These are phyloP conservation scores for Ceriops tagal DNA, from an alignment of 345 rosid genomes.

Conservation along the genomic window DNA sequence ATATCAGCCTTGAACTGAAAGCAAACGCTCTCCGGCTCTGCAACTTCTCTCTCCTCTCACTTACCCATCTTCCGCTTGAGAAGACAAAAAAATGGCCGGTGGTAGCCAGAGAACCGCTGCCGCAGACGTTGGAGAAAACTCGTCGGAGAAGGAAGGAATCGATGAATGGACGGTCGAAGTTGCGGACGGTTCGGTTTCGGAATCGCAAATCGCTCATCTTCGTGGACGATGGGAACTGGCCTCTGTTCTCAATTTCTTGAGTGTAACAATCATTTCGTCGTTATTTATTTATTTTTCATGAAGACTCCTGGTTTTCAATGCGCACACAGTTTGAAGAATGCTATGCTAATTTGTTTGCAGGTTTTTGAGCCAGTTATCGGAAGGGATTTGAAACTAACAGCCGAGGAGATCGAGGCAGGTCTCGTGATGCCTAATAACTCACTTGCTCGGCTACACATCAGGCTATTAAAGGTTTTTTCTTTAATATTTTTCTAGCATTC, in stretches of 20 bases:
- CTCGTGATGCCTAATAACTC: conserved; percentile 46
- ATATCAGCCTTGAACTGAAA: too few relatives aligned
- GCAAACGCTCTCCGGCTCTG: background rate
- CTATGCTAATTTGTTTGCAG: conserved; percentile 29
- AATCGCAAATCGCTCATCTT: conserved; percentile 42
- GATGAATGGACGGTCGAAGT: background rate
- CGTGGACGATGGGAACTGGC: conserved; percentile 94
- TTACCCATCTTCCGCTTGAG: background rate
- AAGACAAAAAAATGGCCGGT: conserved; percentile 31
- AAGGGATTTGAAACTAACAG: conserved; percentile 51
- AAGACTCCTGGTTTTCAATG: background rate
- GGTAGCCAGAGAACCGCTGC: conserved; percentile 27
- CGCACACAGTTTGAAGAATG: too few relatives aligned
- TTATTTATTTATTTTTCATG: background rate
- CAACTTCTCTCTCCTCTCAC: background rate
- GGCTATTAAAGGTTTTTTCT: conserved; percentile 58
- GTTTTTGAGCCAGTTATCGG: conserved; percentile 64
- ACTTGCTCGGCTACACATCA: conserved; percentile 64
- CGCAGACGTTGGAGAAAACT: conserved; percentile 12
- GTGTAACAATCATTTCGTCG: conserved; percentile 28
- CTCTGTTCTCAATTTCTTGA: conserved; percentile 75
- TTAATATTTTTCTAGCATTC: background rate
- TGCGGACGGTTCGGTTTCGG: conserved; percentile 12
- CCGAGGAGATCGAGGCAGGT: conserved; percentile 72
- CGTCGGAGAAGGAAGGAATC: conserved; percentile 3